Conservation (phyloP, 2,329 filamentous ascomycete genomes). For the Curvularia verruculosa region DNA sequence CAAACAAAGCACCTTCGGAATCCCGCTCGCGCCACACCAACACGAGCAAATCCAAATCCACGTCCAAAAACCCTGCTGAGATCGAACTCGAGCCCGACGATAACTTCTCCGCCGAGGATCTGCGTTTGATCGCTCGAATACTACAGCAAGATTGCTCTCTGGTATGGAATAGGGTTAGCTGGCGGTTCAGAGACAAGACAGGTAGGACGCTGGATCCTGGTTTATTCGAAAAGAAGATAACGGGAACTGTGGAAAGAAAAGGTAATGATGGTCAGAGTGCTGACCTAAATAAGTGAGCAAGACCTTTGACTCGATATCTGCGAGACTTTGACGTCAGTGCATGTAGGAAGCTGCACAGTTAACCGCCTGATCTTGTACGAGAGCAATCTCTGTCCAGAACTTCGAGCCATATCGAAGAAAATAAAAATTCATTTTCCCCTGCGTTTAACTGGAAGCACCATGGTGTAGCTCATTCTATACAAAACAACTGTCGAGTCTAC, state of each 20-base stretch:
- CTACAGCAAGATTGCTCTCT: constrained; percentile 52
- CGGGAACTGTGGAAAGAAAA: constrained; percentile 23
- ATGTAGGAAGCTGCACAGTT: neutral
- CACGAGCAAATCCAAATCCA: neutral
- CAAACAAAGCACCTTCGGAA: constrained; percentile 10
- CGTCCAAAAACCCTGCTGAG: constrained; percentile 7
- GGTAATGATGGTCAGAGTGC: constrained; percentile 5
- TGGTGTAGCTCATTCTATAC: neutral
- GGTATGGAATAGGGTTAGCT: constrained; percentile 56
- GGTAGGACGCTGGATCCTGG: constrained; percentile 54
- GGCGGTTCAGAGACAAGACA: constrained; percentile 57
- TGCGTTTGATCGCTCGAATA: constrained; percentile 53
- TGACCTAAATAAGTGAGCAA: neutral
- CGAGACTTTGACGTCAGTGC: neutral
- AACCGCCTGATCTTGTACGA: neutral
- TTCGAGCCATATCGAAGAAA: neutral
- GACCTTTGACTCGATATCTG: neutral
- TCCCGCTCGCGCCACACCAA: constrained; percentile 4
- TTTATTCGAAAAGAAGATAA: constrained; percentile 53
- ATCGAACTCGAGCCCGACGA: constrained; percentile 37
- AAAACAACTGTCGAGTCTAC: neutral
- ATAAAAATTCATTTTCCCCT: neutral
- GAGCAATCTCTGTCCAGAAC: neutral
- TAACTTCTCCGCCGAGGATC: constrained; percentile 39
- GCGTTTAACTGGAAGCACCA: neutral